phyloP scores from a whole-genome alignment of 2,329 filamentous ascomycete genomes.

The Botrytis pseudocinerea region DNA sequence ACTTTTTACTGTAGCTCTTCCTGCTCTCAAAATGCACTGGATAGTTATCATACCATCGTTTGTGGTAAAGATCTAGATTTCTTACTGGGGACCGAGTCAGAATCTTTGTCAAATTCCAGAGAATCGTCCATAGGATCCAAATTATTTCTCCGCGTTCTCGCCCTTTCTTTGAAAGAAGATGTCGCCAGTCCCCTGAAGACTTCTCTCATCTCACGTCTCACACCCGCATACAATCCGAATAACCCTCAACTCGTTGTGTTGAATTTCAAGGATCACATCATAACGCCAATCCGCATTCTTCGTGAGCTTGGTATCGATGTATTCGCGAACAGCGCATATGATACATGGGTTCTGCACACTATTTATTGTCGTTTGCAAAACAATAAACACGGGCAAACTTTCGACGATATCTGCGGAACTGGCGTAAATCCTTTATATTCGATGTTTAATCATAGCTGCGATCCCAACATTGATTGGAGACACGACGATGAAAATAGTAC shows the following conservation, averaged over 20 bases:
- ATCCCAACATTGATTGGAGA: conserved; percentile 39
- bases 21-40: conserved; percentile 35
- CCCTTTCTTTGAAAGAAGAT: conserved; percentile 35
- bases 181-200: conserved; percentile 36
- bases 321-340: conserved; percentile 36
- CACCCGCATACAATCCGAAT: conserved; percentile 36
- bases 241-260: conserved; percentile 39
- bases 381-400: conserved; percentile 39
- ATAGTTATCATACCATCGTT: conserved; percentile 36
- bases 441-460: conserved; percentile 42
- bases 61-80: conserved; percentile 40
- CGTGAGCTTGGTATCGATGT: conserved; percentile 38
- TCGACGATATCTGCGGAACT: conserved; percentile 36
- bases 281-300: conserved; percentile 37
- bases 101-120: conserved; percentile 27
- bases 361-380: conserved; percentile 41
- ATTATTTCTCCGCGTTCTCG: conserved; percentile 38
- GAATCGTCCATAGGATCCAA: conserved; percentile 37
- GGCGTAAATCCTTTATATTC: conserved; percentile 38
- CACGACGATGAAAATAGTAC: conserved; percentile 34
- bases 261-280: conserved; percentile 38
- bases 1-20: conserved; percentile 36
- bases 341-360: conserved; percentile 40
- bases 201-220: conserved; percentile 37
- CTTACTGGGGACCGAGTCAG: conserved; percentile 31